phyloP scores from a whole-genome alignment of 176 grass and related monocot genomes.

The Oryza glaberrima region DNA sequence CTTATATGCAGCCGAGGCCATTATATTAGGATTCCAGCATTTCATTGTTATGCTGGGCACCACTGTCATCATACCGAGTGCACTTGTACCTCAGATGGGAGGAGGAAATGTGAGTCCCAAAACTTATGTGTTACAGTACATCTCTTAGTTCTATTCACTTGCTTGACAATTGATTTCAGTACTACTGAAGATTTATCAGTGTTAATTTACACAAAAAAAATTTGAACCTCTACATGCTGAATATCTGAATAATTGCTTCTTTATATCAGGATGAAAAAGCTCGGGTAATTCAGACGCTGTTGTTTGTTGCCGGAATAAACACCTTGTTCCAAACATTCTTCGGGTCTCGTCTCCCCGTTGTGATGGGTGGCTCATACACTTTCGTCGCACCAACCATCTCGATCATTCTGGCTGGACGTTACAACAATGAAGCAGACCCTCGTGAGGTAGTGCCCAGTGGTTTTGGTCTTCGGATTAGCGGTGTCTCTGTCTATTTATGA shows the following conservation, averaged over 20 bases:
- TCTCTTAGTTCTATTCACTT: neutral
- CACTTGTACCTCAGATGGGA: slow-evolving; percentile 98
- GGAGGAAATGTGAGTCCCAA: slow-evolving; percentile 76
- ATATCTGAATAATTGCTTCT: neutral
- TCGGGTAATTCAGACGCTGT: slow-evolving; percentile 80
- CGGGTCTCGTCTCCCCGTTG: slow-evolving; percentile 79
- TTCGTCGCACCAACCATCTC: slow-evolving; percentile 89
- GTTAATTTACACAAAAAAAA: neutral
- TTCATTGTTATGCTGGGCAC: slow-evolving; percentile 97
- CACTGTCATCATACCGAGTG: slow-evolving; percentile 89
- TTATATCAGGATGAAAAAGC: slow-evolving; percentile 82
- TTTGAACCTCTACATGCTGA: neutral
- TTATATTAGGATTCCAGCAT: slow-evolving; percentile 94
- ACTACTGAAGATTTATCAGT: neutral
- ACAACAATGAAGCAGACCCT: slow-evolving; percentile 76
- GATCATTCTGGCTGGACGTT: slow-evolving; percentile 84
- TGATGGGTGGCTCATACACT: slow-evolving; percentile 87
- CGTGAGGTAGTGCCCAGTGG: slow-evolving; percentile 54
- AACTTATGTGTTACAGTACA: neutral
- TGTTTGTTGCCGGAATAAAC: slow-evolving; percentile 97
- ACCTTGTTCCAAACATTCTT: slow-evolving; percentile 87
- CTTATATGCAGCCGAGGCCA: slow-evolving; percentile 74
- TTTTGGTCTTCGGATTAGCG: neutral
- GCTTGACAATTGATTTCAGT: neutral
- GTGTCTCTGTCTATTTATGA: neutral